Conservation (phyloP, 1,284 basidiomycete species). For the Pascua sp. region DNA sequence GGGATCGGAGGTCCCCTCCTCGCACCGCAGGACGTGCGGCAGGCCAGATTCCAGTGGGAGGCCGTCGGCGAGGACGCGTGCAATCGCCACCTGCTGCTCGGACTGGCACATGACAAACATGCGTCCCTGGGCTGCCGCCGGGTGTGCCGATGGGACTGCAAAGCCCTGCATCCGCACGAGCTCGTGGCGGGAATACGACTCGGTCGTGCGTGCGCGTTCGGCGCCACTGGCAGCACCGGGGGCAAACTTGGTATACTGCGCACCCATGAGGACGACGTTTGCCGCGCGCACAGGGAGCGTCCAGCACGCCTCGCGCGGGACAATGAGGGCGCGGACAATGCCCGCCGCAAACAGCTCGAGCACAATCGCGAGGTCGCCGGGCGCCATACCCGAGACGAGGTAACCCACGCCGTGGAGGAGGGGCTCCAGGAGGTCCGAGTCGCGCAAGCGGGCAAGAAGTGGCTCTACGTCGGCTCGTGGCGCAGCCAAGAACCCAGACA, state of each 20-base stretch:
- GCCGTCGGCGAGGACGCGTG: slow-evolving; percentile 78
- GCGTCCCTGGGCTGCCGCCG: slow-evolving; percentile 53
- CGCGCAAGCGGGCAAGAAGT: slow-evolving; percentile 61
- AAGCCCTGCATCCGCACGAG: slow-evolving; percentile 87
- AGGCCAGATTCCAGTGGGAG: slow-evolving; percentile 82
- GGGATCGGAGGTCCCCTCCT: background rate
- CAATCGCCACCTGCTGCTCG: slow-evolving; percentile 72
- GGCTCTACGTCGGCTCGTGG: slow-evolving; percentile 63
- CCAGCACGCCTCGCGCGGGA: slow-evolving; percentile 81
- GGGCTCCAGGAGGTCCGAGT: slow-evolving; percentile 66
- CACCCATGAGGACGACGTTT: slow-evolving; percentile 84
- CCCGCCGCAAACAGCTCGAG: slow-evolving; percentile 80
- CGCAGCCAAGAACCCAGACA: slow-evolving; percentile 67
- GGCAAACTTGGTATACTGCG: slow-evolving; percentile 68
- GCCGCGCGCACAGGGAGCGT: slow-evolving; percentile 73
- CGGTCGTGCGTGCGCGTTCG: slow-evolving; percentile 60
- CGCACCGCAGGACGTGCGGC: slow-evolving; percentile 37
- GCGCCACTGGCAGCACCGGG: background rate
- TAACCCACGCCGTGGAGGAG: slow-evolving; percentile 87
- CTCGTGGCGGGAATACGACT: slow-evolving; percentile 76
- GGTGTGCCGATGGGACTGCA: slow-evolving; percentile 55
- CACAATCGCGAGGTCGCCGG: slow-evolving; percentile 69
- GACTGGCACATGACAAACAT: slow-evolving; percentile 85
- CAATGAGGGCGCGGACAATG: slow-evolving; percentile 75
- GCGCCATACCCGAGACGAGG: slow-evolving; percentile 70